Conservation (phyloP, 805 yeast genomes). For the Ogataea trehalophila region DNA sequence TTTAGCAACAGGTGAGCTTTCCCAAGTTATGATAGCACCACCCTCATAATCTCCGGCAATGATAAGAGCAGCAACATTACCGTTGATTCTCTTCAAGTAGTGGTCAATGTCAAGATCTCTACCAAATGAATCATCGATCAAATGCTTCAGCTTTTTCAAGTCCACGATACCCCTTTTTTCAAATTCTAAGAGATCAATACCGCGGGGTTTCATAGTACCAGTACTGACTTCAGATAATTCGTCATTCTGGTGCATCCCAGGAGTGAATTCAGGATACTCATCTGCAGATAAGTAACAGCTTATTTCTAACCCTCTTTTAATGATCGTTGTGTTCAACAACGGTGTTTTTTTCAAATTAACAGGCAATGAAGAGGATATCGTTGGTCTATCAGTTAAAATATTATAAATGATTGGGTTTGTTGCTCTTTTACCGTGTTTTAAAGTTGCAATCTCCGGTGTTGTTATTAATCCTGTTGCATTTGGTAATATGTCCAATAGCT, state of each 20-base stretch:
- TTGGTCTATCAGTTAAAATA: slow-evolving; percentile 84
- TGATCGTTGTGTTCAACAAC: slow-evolving; percentile 66
- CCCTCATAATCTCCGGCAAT: slow-evolving; percentile 95
- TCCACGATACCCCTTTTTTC: slow-evolving; percentile 41
- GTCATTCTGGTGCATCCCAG: slow-evolving; percentile 8
- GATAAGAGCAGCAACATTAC: slow-evolving; percentile 67
- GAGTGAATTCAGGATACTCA: neutral
- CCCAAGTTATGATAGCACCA: slow-evolving; percentile 89
- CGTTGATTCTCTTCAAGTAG: slow-evolving; percentile 62
- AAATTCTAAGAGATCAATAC: slow-evolving; percentile 37
- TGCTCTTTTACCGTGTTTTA: slow-evolving; percentile 24
- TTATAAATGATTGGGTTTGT: slow-evolving; percentile 88
- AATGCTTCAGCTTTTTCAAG: slow-evolving; percentile 47
- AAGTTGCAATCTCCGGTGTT: slow-evolving; percentile 70
- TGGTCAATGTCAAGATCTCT: slow-evolving; percentile 58
- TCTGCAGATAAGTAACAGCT: slow-evolving; percentile 32
- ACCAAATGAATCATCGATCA: slow-evolving; percentile 79
- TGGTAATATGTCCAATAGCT: slow-evolving; percentile 46
- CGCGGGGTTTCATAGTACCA: slow-evolving; percentile 14
- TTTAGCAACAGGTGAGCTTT: slow-evolving; percentile 25
- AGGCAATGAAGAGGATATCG: slow-evolving; percentile 88
- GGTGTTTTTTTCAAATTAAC: slow-evolving; percentile 54
- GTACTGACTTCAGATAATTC: no score
- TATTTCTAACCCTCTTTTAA: slow-evolving; percentile 71
- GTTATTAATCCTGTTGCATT: slow-evolving; percentile 75